These are phyloP conservation scores for Colletotrichum noveboracense DNA, from an alignment of 2,329 filamentous ascomycete genomes.

Conservation along the genomic window DNA sequence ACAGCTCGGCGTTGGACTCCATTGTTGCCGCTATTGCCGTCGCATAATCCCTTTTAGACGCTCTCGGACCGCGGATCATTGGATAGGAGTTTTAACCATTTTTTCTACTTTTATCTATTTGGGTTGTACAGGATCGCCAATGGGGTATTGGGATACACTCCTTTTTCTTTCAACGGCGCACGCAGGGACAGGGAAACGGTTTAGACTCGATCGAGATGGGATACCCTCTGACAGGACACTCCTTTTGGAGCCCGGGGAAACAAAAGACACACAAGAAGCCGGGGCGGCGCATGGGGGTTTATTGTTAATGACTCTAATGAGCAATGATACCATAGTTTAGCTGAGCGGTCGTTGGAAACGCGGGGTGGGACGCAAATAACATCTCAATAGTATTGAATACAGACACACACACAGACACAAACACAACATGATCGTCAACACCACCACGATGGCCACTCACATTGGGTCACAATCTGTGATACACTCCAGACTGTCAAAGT, in stretches of 20 bases:
- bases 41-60: slow-evolving; percentile 22
- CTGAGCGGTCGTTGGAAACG: background rate
- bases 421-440: background rate
- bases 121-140: background rate
- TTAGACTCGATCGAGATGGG: slow-evolving; percentile 13
- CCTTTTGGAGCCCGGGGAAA: background rate
- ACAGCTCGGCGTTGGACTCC: slow-evolving; percentile 70
- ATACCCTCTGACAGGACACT: slow-evolving; percentile 14
- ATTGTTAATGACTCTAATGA: slow-evolving; percentile 23
- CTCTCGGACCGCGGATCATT: background rate
- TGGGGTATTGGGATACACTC: background rate
- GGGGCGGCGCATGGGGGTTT: background rate
- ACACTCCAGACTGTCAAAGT: background rate
- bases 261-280: background rate
- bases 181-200: background rate
- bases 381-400: background rate
- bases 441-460: background rate
- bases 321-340: slow-evolving; percentile 20
- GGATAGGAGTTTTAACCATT: background rate
- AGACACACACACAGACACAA: background rate
- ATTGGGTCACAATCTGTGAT: background rate
- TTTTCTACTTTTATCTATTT: background rate
- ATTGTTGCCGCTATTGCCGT: slow-evolving; percentile 65
- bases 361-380: background rate
- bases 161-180: background rate